Base-by-base conservation (phyloP, 371 early-diverging fungal genomes). In the Umbelopsis sp. region DNA sequence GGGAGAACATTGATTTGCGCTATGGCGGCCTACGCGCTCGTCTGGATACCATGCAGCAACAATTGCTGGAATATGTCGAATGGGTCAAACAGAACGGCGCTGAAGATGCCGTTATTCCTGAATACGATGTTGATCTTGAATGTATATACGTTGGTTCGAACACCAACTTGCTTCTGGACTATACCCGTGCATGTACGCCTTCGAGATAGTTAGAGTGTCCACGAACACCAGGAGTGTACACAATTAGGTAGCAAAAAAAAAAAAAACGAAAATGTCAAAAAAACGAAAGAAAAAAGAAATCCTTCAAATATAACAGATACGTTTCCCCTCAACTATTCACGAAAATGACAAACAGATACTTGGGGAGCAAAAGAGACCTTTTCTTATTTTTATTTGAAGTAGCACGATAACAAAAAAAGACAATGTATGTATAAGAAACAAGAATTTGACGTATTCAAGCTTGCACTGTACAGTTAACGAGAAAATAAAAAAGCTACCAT, bases 21-120 rank as follows among this genome's bases (percentile, higher is more conserved):
- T 95, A 95, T 73, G 95, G 95, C 63, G 93, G 91, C 3, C 68
- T 93, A 29, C 74, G 89, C 0, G 84, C 93, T 8, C 85, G 95
- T 4, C 69, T 94, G 50, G 82, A 88, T 65, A 93, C 92, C 44
- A 86, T 94, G 88, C 80, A 89, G 50, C 92, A 92, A 53, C 87
- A 90, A 22, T 80, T 94, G 20, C 75, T 90, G 24, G 87, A 87
- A 5, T 91, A 89, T 66, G 74, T 86, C 37, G 80, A 84, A 53
- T 74, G 73, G 57, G 64, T 63, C 46, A 65, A 65, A 65, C 62
- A 67, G 2, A 48, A 50, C 1, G 41, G 41, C 41, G 41, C 10
- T 10, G 73, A 63, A 11, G 75, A 73, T n/a, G 80, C 74, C 18
- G 67, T 65, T 44, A 86, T 92, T 46, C 88, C 90, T 0, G 93